Conservation (phyloP, 2,329 filamentous ascomycete genomes). For the Fonsecaea pedrosoi region DNA sequence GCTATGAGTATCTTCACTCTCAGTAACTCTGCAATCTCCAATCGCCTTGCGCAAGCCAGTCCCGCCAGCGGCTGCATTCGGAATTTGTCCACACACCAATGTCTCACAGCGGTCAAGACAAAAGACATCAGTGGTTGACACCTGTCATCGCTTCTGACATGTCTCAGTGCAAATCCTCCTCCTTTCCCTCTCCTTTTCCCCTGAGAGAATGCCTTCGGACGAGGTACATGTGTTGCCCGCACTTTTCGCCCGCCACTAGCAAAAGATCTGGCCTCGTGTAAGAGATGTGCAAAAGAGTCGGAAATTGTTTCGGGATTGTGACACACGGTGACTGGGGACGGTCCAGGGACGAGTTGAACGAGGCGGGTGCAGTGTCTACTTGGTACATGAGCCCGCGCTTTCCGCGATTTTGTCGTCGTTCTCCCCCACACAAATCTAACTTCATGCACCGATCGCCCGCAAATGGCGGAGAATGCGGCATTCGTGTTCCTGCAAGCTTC, state of each 20-base stretch:
- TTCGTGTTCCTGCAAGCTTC: conserved; percentile 8
- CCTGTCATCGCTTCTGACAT: neutral
- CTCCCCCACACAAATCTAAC: conserved; percentile 14
- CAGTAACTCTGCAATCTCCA: neutral
- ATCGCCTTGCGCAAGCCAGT: neutral
- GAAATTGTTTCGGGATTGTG: conserved; percentile 2
- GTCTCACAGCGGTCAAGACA: neutral
- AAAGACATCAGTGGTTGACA: neutral
- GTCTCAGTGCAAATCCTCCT: conserved; percentile 7
- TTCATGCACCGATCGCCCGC: conserved; percentile 9
- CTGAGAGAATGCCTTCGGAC: neutral
- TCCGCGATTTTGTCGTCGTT: neutral
- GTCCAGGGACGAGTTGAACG: neutral
- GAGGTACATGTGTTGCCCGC: neutral
- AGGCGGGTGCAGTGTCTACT: neutral
- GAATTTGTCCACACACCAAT: neutral
- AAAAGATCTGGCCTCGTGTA: neutral
- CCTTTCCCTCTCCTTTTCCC: neutral
- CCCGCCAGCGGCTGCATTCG: neutral
- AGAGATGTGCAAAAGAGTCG: neutral
- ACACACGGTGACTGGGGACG: neutral
- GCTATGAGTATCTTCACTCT: neutral
- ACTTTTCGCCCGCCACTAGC: neutral
- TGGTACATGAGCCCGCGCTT: neutral
- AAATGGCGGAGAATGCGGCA: conserved; percentile 10